These are phyloP conservation scores for Phanerochaete sordida DNA, from an alignment of 768 basidiomycete species.

Conservation along the genomic window DNA sequence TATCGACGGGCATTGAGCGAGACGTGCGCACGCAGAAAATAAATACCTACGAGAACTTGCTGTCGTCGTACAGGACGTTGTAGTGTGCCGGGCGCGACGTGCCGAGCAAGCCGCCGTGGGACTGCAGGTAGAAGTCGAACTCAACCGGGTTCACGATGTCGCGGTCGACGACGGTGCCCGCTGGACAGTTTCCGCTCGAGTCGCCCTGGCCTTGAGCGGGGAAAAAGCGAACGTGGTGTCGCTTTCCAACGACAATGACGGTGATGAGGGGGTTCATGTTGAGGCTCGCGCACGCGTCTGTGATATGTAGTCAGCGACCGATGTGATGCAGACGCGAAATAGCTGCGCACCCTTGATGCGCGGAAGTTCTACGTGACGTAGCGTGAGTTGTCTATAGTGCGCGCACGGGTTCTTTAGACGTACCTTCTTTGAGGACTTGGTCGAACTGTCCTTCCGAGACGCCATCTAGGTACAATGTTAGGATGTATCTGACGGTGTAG, in stretches of 20 bases:
- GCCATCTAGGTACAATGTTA: constrained; percentile 33
- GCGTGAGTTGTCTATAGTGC: neutral
- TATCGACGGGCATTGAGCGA: neutral
- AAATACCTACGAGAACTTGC: constrained; percentile 51
- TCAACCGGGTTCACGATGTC: constrained; percentile 69
- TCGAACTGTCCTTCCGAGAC: constrained; percentile 55
- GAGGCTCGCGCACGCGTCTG: constrained; percentile 57
- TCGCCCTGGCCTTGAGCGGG: constrained; percentile 43
- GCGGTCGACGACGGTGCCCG: constrained; percentile 75
- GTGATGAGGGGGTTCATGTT: constrained; percentile 67
- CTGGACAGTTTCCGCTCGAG: constrained; percentile 67
- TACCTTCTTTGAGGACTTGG: constrained; percentile 51
- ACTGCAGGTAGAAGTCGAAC: constrained; percentile 76
- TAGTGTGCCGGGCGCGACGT: constrained; percentile 71
- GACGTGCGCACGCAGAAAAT: neutral
- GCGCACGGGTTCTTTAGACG: constrained; percentile 8
- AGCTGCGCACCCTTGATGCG: neutral
- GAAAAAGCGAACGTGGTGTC: constrained; percentile 68
- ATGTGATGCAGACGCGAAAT: too few species aligned
- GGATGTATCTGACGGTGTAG: too few species aligned
- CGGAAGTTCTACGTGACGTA: neutral
- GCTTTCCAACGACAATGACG: constrained; percentile 76
- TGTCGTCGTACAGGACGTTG: constrained; percentile 49
- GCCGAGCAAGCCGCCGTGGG: constrained; percentile 74
- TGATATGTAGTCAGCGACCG: too few species aligned